These are phyloP conservation scores for Penicillium robsamsonii DNA, from an alignment of 495 filamentous ascomycete species.

Conservation along the genomic window DNA sequence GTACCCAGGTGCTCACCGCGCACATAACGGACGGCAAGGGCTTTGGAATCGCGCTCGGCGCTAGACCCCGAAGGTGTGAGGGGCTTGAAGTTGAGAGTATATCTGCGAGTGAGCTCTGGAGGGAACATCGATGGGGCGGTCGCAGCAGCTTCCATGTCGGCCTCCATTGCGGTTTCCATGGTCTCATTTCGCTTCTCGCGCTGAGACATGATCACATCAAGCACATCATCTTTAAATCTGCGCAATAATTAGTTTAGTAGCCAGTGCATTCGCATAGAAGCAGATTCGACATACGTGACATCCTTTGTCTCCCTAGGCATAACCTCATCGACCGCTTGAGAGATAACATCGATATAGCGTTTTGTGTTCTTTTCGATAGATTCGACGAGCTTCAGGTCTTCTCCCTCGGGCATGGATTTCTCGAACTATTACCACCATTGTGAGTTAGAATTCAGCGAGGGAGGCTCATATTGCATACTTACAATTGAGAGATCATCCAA, in stretches of 20 bases:
- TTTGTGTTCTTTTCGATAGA: conserved; percentile 88
- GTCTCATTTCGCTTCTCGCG: conserved; percentile 81
- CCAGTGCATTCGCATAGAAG: neutral
- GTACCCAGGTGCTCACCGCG: conserved; percentile 87
- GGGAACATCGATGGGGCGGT: conserved; percentile 66
- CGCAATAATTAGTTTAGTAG: conserved; percentile 8
- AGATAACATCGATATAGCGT: conserved; percentile 90
- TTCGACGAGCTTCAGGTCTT: conserved; percentile 67
- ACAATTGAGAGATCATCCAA: conserved; percentile 81
- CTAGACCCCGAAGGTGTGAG: conserved; percentile 67
- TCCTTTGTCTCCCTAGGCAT: conserved; percentile 79
- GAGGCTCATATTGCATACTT: conserved; percentile 23
- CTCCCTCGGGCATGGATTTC: conserved; percentile 59
- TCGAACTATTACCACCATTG: conserved; percentile 62
- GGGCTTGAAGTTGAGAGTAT: conserved; percentile 94
- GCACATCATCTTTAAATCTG: conserved; percentile 94
- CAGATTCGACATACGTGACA: conserved; percentile 59
- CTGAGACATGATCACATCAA: conserved; percentile 94
- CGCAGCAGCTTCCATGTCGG: conserved; percentile 57
- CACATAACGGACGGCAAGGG: conserved; percentile 88
- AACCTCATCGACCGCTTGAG: conserved; percentile 79
- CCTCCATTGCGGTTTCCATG: conserved; percentile 64
- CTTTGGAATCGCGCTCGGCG: conserved; percentile 63
- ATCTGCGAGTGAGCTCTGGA: conserved; percentile 85
- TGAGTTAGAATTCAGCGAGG: neutral